These are phyloP conservation scores for Scutellaria minor DNA, from an alignment of 257 asterid genomes.

Conservation along the genomic window DNA sequence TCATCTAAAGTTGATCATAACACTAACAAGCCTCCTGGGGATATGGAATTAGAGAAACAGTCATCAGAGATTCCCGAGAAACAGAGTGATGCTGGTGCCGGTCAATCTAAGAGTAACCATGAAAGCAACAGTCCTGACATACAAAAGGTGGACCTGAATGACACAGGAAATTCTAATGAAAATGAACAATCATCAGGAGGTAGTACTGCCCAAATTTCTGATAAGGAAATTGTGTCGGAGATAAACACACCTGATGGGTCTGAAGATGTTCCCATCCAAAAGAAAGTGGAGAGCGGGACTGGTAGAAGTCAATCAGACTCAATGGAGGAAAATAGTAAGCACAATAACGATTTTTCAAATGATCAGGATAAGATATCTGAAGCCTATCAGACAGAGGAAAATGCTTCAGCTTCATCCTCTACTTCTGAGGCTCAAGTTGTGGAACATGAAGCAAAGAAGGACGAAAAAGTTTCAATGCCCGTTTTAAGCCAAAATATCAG, in stretches of 20 bases:
- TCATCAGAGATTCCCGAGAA: conserved; percentile 44
- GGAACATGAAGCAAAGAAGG: conserved; percentile 54
- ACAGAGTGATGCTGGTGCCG: conserved; percentile 39
- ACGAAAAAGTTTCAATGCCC: conserved; percentile 47
- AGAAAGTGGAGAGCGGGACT: conserved; percentile 46
- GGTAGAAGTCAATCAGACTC: conserved; percentile 38
- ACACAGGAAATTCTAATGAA: conserved; percentile 38
- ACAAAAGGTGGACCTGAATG: conserved; percentile 42
- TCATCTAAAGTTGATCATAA: conserved; percentile 41
- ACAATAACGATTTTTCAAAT: conserved; percentile 37
- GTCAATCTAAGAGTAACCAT: conserved; percentile 39
- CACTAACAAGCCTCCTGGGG: conserved; percentile 46
- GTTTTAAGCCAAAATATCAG: conserved; percentile 44
- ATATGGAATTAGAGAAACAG: conserved; percentile 52
- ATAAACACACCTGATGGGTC: conserved; percentile 39
- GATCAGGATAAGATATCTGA: conserved; percentile 46
- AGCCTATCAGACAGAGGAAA: conserved; percentile 47
- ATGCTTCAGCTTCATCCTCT: conserved; percentile 46
- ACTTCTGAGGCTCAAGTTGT: conserved; percentile 47
- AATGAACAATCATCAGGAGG: conserved; percentile 40
- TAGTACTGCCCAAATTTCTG: conserved; percentile 42
- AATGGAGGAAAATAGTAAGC: conserved; percentile 32
- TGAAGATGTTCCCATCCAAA: conserved; percentile 44
- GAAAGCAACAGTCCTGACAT: conserved; percentile 40
- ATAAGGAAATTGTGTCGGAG: conserved; percentile 45